These are phyloP conservation scores for Geranium incanum DNA, from an alignment of 441 rosid species.

Conservation along the genomic window DNA sequence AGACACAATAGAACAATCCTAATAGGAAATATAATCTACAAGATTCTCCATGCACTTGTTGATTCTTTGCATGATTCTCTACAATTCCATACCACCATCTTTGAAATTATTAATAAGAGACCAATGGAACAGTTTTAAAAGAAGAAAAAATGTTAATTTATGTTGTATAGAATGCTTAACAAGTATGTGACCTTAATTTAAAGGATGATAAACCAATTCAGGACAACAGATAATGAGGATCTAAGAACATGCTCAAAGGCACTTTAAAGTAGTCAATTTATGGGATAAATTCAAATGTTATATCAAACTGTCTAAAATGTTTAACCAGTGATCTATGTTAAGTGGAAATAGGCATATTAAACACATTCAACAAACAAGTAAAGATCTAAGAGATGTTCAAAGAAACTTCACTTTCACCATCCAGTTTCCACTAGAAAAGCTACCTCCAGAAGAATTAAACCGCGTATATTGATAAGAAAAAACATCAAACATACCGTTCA, in stretches of 20 bases:
- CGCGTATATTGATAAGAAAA: constrained; percentile 8
- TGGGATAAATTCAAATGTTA: not conserved
- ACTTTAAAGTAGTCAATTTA: not conserved
- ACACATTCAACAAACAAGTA: constrained; percentile 10
- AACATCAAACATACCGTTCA: constrained; percentile 52
- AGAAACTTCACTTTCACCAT: not conserved
- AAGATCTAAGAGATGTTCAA: constrained; percentile 6
- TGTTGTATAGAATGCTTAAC: not conserved
- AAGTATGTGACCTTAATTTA: not conserved
- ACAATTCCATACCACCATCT: not conserved
- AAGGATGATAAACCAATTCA: not conserved
- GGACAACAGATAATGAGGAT: not conserved
- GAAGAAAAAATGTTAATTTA: not conserved
- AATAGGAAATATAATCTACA: too few relatives aligned
- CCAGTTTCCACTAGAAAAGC: not conserved
- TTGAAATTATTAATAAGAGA: not conserved
- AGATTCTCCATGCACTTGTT: too few relatives aligned
- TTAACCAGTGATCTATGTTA: not conserved
- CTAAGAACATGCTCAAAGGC: not conserved
- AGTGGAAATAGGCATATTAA: not conserved
- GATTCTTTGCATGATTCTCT: not conserved
- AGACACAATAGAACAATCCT: too few relatives aligned
- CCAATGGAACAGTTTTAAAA: not conserved
- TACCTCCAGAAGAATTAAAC: not conserved
- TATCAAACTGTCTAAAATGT: not conserved